Evolutionary conservation across 768 basidiomycete genomes (phyloP).

Genomic region (Cantharellus anzutake): DNA sequence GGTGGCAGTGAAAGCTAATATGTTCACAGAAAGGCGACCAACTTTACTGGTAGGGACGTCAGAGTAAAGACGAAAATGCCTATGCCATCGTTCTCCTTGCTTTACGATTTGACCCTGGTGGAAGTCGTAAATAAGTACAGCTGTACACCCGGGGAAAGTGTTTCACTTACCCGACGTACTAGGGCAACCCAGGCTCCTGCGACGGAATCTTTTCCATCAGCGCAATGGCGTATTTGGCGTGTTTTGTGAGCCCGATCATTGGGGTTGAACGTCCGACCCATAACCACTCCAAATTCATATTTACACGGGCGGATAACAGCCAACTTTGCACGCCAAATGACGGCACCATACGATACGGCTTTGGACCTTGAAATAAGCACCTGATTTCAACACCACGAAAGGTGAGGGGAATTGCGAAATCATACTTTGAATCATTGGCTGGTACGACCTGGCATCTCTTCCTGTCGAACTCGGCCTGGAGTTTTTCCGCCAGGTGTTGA

Average conservation of each 20-base stretch:
- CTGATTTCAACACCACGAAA: too few species aligned
- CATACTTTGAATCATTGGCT: neutral
- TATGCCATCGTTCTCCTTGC: neutral
- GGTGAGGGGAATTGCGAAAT: neutral
- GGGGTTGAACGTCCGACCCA: neutral
- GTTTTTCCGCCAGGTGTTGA: neutral
- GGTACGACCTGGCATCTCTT: neutral
- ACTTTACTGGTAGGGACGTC: neutral
- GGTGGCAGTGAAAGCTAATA: neutral
- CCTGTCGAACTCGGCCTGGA: neutral
- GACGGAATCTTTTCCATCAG: neutral
- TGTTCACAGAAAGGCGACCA: neutral
- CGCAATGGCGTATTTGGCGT: neutral
- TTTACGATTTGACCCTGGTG: neutral
- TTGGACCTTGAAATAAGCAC: conserved; percentile 35
- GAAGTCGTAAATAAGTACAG: neutral
- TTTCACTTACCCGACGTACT: neutral
- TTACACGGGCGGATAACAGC: conserved; percentile 65
- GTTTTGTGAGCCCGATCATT: neutral
- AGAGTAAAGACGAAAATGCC: neutral
- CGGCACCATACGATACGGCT: conserved; percentile 67
- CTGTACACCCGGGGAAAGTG: too few species aligned
- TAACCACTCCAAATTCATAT: conserved; percentile 41
- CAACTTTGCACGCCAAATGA: conserved; percentile 72
- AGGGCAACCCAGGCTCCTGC: neutral